Conservation (phyloP, 306 rosid species). For the Prunus padus region DNA sequence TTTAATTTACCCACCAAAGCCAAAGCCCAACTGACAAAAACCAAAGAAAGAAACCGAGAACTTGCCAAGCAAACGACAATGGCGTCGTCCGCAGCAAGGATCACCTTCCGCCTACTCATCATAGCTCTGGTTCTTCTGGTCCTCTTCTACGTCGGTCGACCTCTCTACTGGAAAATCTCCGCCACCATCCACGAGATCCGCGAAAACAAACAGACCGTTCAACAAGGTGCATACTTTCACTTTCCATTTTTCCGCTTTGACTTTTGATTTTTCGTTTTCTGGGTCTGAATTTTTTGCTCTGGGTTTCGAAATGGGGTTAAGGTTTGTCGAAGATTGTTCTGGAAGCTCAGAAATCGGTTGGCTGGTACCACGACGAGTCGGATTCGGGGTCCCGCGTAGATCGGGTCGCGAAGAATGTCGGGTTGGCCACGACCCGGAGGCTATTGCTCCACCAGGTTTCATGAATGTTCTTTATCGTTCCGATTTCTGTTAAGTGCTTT, state of each 20-base stretch:
- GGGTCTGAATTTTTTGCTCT: not conserved
- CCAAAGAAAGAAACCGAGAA: not conserved
- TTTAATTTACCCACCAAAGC: not conserved
- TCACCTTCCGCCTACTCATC: slow-evolving; percentile 47
- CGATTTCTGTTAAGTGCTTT: not conserved
- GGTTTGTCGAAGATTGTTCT: slow-evolving; percentile 82
- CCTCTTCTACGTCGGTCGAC: slow-evolving; percentile 76
- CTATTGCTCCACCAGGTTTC: slow-evolving; percentile 28
- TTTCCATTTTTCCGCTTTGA: not conserved
- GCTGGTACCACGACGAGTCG: slow-evolving; percentile 69
- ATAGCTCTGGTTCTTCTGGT: slow-evolving; percentile 36
- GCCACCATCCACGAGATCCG: slow-evolving; percentile 83
- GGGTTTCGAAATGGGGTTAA: slow-evolving; percentile 23
- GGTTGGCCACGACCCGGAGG: slow-evolving; percentile 35
- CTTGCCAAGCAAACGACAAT: slow-evolving; percentile 21
- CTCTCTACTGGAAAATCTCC: slow-evolving; percentile 84
- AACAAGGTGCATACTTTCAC: slow-evolving; percentile 45
- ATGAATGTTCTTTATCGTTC: slow-evolving; percentile 4
- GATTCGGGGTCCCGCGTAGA: slow-evolving; percentile 34
- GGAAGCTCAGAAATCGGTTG: slow-evolving; percentile 81
- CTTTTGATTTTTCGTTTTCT: not conserved
- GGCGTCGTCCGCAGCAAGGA: slow-evolving; percentile 56
- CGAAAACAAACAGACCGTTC: slow-evolving; percentile 71
- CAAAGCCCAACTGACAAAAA: not conserved
- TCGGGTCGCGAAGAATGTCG: slow-evolving; percentile 27